phyloP scores from a whole-genome alignment of 805 yeast genomes.

The Kazachstania bromeliacearum region DNA sequence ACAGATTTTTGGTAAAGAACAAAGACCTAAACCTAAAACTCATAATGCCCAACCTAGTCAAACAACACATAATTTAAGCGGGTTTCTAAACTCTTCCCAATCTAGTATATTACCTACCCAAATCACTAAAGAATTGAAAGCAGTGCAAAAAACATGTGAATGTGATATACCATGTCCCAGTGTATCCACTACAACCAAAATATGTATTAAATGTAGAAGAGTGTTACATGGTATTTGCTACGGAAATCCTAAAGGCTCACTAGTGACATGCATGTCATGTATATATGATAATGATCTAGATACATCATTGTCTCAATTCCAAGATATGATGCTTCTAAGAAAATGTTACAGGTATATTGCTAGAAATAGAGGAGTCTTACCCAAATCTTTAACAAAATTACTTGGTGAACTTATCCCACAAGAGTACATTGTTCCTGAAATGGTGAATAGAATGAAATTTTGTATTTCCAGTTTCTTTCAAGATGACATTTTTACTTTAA shows the following conservation, averaged over 20 bases:
- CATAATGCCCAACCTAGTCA: slow-evolving; percentile 15
- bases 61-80: slow-evolving; percentile 27
- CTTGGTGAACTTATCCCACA: slow-evolving; percentile 10
- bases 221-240: slow-evolving; percentile 31
- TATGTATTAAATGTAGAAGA: slow-evolving; percentile 28
- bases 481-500: slow-evolving; percentile 10
- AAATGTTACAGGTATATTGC: slow-evolving; percentile 26
- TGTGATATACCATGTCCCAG: slow-evolving; percentile 16
- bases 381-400: slow-evolving; percentile 10
- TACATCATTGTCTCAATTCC: neutral
- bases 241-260: slow-evolving; percentile 16
- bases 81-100: slow-evolving; percentile 22
- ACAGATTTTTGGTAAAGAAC: neutral
- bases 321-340: slow-evolving; percentile 30
- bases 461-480: slow-evolving; percentile 12
- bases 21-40: neutral
- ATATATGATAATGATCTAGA: slow-evolving; percentile 15
- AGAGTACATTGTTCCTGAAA: slow-evolving; percentile 7
- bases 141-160: slow-evolving; percentile 23
- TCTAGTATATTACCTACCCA: slow-evolving; percentile 27
- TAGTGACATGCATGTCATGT: slow-evolving; percentile 23
- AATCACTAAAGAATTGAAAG: slow-evolving; percentile 4
- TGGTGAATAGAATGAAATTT: slow-evolving; percentile 11
- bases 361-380: slow-evolving; percentile 14
- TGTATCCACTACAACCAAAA: slow-evolving; percentile 7